phyloP scores from a whole-genome alignment of 2,329 filamentous ascomycete species.

The Cladosporium sp. region DNA sequence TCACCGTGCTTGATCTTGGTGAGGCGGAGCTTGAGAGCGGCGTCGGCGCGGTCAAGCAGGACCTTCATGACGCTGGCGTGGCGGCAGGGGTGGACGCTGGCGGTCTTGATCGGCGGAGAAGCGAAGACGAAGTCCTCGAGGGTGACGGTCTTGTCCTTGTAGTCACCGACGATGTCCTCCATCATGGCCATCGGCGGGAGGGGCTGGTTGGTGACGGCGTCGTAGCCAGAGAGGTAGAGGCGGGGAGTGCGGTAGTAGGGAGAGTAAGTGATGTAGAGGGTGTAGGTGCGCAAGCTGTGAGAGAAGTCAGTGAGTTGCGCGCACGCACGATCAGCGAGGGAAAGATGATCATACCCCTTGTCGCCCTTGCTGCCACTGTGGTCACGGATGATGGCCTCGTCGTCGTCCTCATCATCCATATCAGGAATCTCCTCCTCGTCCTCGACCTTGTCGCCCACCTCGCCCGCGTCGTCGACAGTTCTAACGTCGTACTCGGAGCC shows the following conservation, averaged over 20 bases:
- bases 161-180: conserved; percentile 94
- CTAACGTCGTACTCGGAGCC: conserved; percentile 73
- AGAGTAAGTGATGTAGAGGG: conserved; percentile 96
- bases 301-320: conserved; percentile 32
- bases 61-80: conserved; percentile 98
- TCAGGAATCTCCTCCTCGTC: conserved; percentile 87
- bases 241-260: conserved; percentile 95
- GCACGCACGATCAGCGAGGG: not conserved
- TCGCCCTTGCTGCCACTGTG: conserved; percentile 53
- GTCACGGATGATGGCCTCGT: conserved; percentile 93
- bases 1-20: conserved; percentile 70
- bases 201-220: conserved; percentile 61
- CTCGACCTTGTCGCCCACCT: conserved; percentile 73
- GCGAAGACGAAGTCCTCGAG: conserved; percentile 97
- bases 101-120: conserved; percentile 89
- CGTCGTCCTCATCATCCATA: conserved; percentile 94
- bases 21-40: conserved; percentile 82
- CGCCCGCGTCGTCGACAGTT: conserved; percentile 86
- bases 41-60: conserved; percentile 90
- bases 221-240: conserved; percentile 92
- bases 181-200: conserved; percentile 86
- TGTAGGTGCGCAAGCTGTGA: conserved; percentile 77
- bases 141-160: conserved; percentile 98
- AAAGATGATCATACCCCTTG: conserved; percentile 54
- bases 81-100: conserved; percentile 94